Evolutionary conservation across 371 early-diverging fungal genomes (phyloP), one percentile per base, ranked within the genome.

Genomic region (Funneliformis caledonium): DNA sequence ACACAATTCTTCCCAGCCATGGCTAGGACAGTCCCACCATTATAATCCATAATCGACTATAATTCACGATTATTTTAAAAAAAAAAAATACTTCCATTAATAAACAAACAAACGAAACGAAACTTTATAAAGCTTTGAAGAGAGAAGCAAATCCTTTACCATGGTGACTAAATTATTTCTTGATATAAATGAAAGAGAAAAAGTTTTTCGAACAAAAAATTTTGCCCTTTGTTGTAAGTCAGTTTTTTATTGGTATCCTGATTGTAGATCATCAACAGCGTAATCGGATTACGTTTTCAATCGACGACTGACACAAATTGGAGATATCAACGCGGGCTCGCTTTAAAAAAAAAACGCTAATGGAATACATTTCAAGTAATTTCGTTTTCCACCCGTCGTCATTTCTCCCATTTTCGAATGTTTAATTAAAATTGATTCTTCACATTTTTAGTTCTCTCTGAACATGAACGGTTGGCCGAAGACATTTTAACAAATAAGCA

Each of bases 1-100:
- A 99, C 98, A 85, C 98, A 98, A 86, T 95, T 91, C 87, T 99
- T 98, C 85, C 99, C 99, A 64, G 91, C 92, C 99, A 99, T 99
- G 83, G 99, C 99, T 83, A 99, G 95, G 78, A 99, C 89, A 81
- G 98, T 95, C 84, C 94, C 93, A 82, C 98, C 98, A 89, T 97
- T 97, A 86, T 96, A 96, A 22, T 65, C 33, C 65, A 31, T 11
- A 56, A 56, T 56, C 56, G 56, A 56, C 56, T 56, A 56, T 56
- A 56, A 56, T 16, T 19, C 7, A 56, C 19, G 19, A 56, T 47
- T 7, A 47, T 45, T n/a, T 52, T 56, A 56, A 56, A 19, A 56
- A 52, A 10, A 19, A 52, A 52, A 48, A 48, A 16, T 50, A 4
- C 14, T 50, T 50, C 4, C 16, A 52, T 52, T 52, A 26, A 26